Conservation (phyloP, 140 eudicot species). For the Cichorium intybus region DNA sequence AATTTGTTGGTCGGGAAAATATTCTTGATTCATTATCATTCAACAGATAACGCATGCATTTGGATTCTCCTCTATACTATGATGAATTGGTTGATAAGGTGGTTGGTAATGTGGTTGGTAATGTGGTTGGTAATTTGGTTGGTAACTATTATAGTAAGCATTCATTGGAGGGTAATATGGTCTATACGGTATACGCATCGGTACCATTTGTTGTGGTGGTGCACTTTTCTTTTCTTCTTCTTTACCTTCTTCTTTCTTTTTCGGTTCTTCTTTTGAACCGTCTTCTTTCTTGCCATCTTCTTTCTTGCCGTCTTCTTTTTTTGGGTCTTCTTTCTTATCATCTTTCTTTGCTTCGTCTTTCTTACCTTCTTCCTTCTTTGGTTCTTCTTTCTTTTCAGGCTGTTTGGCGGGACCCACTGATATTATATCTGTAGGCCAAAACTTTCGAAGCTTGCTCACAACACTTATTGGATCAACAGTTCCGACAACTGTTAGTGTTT, state of each 20-base stretch:
- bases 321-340: slow-evolving; percentile 54
- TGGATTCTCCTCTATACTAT: slow-evolving; percentile 85
- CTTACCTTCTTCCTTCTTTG: slow-evolving; percentile 56
- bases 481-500: slow-evolving; percentile 66
- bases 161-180: slow-evolving; percentile 56
- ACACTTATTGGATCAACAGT: slow-evolving; percentile 73
- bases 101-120: slow-evolving; percentile 28
- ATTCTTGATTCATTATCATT: neutral
- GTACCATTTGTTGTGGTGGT: slow-evolving; percentile 28
- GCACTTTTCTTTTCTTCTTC: slow-evolving; percentile 44
- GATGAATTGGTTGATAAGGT: slow-evolving; percentile 48
- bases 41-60: slow-evolving; percentile 61
- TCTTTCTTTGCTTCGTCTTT: slow-evolving; percentile 62
- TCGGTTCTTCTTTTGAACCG: slow-evolving; percentile 34
- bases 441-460: slow-evolving; percentile 79
- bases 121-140: neutral
- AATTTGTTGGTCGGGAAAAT: neutral
- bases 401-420: slow-evolving; percentile 85
- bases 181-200: slow-evolving; percentile 59
- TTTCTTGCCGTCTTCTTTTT: slow-evolving; percentile 55
- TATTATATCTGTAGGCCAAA: slow-evolving; percentile 63
- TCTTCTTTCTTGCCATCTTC: slow-evolving; percentile 56
- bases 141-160: neutral
- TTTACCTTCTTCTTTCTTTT: slow-evolving; percentile 35
- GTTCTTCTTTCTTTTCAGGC: slow-evolving; percentile 76